Conservation (phyloP, 306 rosid genomes). For the Morella rubra region DNA sequence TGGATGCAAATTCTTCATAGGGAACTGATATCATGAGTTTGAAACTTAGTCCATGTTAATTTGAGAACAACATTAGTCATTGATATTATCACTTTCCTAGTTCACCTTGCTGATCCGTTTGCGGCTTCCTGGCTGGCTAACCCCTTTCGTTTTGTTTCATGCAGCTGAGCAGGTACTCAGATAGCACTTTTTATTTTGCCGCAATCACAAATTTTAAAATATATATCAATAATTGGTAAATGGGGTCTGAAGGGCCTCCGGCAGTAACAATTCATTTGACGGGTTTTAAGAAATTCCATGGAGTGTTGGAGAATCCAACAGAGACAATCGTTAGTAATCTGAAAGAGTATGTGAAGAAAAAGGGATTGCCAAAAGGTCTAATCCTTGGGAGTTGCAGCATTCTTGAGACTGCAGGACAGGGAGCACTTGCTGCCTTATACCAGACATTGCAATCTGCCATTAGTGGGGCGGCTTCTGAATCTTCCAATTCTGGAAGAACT, state of each 20-base stretch:
- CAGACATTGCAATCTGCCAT: conserved; percentile 68
- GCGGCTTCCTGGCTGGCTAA: background rate
- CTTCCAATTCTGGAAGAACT: conserved; percentile 55
- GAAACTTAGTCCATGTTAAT: background rate
- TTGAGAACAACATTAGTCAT: background rate
- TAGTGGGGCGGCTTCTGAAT: conserved; percentile 45
- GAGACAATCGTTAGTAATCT: conserved; percentile 69
- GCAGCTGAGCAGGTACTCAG: conserved; percentile 45
- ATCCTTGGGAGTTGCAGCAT: conserved; percentile 74
- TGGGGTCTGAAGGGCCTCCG: conserved; percentile 97
- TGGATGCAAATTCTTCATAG: background rate
- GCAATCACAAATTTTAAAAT: conserved; percentile 28
- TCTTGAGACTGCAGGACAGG: conserved; percentile 95
- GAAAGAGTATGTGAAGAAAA: conserved; percentile 61
- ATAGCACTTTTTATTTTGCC: conserved; percentile 33
- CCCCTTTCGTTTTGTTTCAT: conserved; percentile 26
- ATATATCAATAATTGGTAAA: conserved; percentile 39
- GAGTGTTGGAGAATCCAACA: conserved; percentile 94
- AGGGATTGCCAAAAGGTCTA: conserved; percentile 78
- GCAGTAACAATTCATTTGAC: conserved; percentile 74
- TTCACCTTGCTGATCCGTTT: background rate
- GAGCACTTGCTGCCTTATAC: conserved; percentile 54
- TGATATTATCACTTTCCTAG: conserved; percentile 2
- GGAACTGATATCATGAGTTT: conserved; percentile 8
- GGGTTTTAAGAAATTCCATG: conserved; percentile 96